phyloP scores from a whole-genome alignment of 805 yeast genomes.

The Metschnikowia shivogae region DNA sequence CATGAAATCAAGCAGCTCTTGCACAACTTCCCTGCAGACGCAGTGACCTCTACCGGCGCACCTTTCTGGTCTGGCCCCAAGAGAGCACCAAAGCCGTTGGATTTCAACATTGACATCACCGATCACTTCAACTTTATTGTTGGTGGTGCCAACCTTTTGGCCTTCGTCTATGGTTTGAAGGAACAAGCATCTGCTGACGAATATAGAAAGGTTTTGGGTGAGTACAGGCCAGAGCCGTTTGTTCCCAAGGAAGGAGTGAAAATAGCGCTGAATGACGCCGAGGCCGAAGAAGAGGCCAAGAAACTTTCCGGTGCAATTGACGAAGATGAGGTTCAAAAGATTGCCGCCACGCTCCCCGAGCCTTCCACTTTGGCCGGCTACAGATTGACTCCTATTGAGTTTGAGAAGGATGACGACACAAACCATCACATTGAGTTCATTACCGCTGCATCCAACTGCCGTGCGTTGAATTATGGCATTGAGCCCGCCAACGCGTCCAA shows the following conservation, averaged over 20 bases:
- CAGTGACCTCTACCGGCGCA: slow-evolving; percentile 82
- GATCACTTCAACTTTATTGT: slow-evolving; percentile 81
- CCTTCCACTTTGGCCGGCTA: slow-evolving; percentile 88
- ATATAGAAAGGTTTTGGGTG: slow-evolving; percentile 53
- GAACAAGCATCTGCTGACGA: slow-evolving; percentile 57
- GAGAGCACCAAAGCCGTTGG: slow-evolving; percentile 88
- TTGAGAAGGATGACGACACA: slow-evolving; percentile 96
- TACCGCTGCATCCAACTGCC: slow-evolving; percentile 90
- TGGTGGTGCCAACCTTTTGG: slow-evolving; percentile 89
- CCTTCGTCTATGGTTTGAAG: slow-evolving; percentile 83
- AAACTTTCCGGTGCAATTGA: slow-evolving; percentile 41
- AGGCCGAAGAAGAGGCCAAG: slow-evolving; percentile 77
- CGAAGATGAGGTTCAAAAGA: slow-evolving; percentile 57
- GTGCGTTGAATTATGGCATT: slow-evolving; percentile 88
- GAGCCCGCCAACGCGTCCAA: slow-evolving; percentile 84
- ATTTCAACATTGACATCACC: slow-evolving; percentile 66
- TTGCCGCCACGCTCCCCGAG: slow-evolving; percentile 80
- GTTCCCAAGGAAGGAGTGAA: slow-evolving; percentile 69
- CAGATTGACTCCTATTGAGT: slow-evolving; percentile 83
- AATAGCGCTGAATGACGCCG: slow-evolving; percentile 82
- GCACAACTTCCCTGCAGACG: slow-evolving; percentile 93
- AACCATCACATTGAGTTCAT: slow-evolving; percentile 97
- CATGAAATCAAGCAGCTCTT: slow-evolving; percentile 86
- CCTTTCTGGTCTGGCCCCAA: slow-evolving; percentile 98
- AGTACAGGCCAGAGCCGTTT: slow-evolving; percentile 49